Base-by-base conservation (phyloP, 345 rosid species). In the Psidium guajava region DNA sequence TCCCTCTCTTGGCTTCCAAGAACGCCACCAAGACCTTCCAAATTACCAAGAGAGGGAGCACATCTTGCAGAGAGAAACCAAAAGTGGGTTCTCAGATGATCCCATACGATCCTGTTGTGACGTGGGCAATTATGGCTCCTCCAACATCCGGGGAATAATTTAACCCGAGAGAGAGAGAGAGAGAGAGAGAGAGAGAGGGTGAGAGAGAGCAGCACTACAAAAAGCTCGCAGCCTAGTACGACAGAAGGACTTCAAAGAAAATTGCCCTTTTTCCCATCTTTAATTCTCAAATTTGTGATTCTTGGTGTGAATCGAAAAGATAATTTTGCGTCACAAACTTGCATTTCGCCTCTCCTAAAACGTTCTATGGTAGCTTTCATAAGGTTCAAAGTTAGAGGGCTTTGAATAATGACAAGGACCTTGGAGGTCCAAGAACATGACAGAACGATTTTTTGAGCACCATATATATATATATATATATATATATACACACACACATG, bases 1-100 rank as follows among this genome's bases (percentile, higher is more conserved):
- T 90, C 94, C 64, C 92, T 95, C 22, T 91, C 94, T 22, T 21
- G 3, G 77, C 77, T 32, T 32, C 77, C 47, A 32, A 69, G 77
- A 32, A 69, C 77, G 36, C 47, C 77, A 28, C 12, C 47, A 32
- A 32, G 44, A 69, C 77, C 47, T 69, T 8, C 44, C 2, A 18
- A 21, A 18, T 69, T 32, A 9, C 77, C 24, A 1, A 49, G 20
- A 20, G 16, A 81, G 16, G 32, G 0, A 81, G 20, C 18, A 81
- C 52, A n/a, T 47, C 24, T 16, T 81, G 54, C 54, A 47, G 28
- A 44, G 82, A 49, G 24, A 61, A 21, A 69, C 77, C 77, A 18
- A 69, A 69, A 69, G 77, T 18, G 77, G 47, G 44, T 32, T 69
- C 77, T 9, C 47, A 69, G 77, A 32, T 69, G 77, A 69, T 69